Evolutionary conservation across 768 basidiomycete genomes (phyloP).

Genomic region (Podaxis sp.): DNA sequence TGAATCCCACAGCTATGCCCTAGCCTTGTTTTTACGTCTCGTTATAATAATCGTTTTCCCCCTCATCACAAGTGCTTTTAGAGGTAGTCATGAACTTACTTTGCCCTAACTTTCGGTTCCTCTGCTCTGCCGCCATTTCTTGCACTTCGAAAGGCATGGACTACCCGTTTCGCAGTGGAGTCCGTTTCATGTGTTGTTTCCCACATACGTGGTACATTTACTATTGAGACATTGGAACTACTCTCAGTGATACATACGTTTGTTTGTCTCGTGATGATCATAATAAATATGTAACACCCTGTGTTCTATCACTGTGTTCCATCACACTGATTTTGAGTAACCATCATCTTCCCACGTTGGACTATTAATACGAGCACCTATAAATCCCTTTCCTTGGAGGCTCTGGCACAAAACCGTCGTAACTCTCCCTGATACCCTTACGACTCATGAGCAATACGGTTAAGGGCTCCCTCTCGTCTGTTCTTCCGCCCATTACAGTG

Average conservation of each 20-base stretch:
- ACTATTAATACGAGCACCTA: background rate
- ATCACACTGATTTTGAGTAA: background rate
- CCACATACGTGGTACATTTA: background rate
- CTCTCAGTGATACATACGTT: background rate
- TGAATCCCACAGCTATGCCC: background rate
- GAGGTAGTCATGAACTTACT: constrained; percentile 3
- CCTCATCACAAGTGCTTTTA: background rate
- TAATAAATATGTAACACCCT: background rate
- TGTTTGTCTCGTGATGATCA: background rate
- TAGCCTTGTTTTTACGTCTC: background rate
- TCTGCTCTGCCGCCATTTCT: constrained; percentile 25
- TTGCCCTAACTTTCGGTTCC: constrained; percentile 25
- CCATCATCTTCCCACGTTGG: constrained; percentile 9
- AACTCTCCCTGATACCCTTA: background rate
- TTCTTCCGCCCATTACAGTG: constrained; percentile 30
- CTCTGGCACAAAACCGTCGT: background rate
- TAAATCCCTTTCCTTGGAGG: background rate
- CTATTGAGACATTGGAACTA: no score
- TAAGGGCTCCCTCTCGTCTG: constrained; percentile 31
- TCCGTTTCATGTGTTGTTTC: background rate
- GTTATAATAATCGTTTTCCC: background rate
- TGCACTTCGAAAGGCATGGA: constrained; percentile 23
- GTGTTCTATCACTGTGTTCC: background rate
- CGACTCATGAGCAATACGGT: constrained; percentile 21
- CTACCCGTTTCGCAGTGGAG: constrained; percentile 10